Evolutionary conservation across 768 basidiomycete genomes (phyloP).

Genomic region (Trametes villosa): DNA sequence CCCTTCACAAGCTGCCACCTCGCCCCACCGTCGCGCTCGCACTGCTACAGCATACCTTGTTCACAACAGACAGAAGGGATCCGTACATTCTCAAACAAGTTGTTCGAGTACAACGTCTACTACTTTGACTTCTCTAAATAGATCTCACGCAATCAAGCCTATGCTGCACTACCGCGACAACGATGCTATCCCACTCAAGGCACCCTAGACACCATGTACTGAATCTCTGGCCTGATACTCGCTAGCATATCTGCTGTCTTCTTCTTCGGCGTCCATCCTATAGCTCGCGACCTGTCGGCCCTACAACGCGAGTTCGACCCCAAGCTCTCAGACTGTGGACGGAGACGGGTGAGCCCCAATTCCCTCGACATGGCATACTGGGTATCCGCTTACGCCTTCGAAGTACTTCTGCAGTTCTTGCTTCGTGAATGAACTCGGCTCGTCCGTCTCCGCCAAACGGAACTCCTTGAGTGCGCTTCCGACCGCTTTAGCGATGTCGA

Average conservation of each 20-base stretch:
- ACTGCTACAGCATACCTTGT: no score
- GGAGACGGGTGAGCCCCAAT: background rate
- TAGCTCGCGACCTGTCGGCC: constrained; percentile 31
- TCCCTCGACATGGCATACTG: no score
- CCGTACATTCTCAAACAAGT: no score
- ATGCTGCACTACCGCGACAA: background rate
- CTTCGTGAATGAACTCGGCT: constrained; percentile 45
- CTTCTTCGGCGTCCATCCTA: constrained; percentile 53
- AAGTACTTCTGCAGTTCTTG: constrained; percentile 47
- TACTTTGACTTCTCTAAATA: no score
- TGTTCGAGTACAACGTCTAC: no score
- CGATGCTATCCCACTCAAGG: background rate
- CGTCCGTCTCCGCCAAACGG: constrained; percentile 32
- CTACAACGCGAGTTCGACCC: constrained; percentile 22
- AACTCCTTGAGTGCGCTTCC: constrained; percentile 35
- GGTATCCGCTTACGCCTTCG: constrained; percentile 11
- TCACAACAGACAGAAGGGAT: no score
- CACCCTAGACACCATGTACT: constrained; percentile 19
- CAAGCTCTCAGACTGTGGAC: constrained; percentile 6
- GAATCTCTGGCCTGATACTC: constrained; percentile 47
- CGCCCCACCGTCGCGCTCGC: no score
- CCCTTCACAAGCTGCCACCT: no score
- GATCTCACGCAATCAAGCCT: no score
- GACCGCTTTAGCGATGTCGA: constrained; percentile 37
- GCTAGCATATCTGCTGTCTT: constrained; percentile 47